These are phyloP conservation scores for Eremochloa ophiuroides DNA, from an alignment of 176 grass and related monocot genomes.

Conservation along the genomic window DNA sequence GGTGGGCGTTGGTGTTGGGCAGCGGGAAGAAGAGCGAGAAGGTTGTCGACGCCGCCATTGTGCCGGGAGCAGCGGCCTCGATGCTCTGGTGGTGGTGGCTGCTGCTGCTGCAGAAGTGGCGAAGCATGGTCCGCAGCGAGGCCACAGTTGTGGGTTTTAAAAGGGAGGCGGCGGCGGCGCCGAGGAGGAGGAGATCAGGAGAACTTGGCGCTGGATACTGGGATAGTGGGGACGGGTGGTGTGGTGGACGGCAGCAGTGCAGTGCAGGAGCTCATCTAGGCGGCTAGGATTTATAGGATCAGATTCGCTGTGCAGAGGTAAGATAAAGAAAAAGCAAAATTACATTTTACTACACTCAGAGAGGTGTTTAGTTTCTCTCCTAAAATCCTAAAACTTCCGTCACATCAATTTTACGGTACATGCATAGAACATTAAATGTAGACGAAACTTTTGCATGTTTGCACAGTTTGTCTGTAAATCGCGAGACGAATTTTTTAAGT, in stretches of 20 bases:
- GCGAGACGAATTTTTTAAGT: no score
- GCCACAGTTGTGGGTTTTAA: constrained; percentile 5
- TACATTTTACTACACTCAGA: no score
- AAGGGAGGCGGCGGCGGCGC: neutral
- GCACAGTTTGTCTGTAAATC: no score
- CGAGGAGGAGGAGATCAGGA: neutral
- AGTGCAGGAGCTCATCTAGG: neutral
- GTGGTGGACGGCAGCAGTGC: neutral
- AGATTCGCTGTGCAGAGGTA: neutral
- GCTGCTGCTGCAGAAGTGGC: neutral
- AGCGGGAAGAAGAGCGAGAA: constrained; percentile 40
- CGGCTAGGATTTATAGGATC: constrained; percentile 31
- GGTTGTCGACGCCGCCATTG: neutral
- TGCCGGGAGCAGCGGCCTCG: neutral
- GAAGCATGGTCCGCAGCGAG: neutral
- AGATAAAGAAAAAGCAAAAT: no score
- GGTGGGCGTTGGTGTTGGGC: neutral
- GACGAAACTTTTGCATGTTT: no score
- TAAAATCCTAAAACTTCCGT: no score
- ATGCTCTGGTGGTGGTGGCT: neutral
- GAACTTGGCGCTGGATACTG: neutral
- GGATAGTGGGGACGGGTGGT: no score
- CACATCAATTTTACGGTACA: no score
- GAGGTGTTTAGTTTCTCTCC: no score
- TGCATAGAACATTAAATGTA: no score